phyloP scores from a whole-genome alignment of 2,329 filamentous ascomycete species.

The Exophiala lecanii-corni region DNA sequence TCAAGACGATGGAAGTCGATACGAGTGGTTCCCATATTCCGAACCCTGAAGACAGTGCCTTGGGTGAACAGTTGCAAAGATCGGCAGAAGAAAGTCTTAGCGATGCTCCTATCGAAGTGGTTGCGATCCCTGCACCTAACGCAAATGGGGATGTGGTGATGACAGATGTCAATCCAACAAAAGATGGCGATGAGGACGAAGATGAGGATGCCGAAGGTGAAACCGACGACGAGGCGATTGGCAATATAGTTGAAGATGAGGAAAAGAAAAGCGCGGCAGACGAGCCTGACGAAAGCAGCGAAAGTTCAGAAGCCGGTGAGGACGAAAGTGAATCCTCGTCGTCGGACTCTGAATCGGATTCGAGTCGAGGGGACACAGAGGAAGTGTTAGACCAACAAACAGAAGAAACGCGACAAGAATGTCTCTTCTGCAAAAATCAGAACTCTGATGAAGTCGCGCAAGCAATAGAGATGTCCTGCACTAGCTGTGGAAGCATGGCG shows the following conservation, averaged over 20 bases:
- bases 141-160: conserved; percentile 12
- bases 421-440: conserved; percentile 76
- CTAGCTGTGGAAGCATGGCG: conserved; percentile 75
- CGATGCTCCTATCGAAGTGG: conserved; percentile 9
- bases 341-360: conserved; percentile 10
- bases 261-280: conserved; percentile 25
- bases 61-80: conserved; percentile 21
- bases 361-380: conserved; percentile 22
- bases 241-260: conserved; percentile 1
- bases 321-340: conserved; percentile 8
- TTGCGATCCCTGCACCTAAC: conserved; percentile 2
- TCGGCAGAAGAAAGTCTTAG: conserved; percentile 18
- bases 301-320: conserved; percentile 4
- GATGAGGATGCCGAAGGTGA: conserved; percentile 38
- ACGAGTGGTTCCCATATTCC: conserved; percentile 4
- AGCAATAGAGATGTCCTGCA: conserved; percentile 70
- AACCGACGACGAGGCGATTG: conserved; percentile 15
- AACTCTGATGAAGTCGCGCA: conserved; percentile 66
- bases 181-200: conserved; percentile 1
- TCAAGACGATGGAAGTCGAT: background rate
- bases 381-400: conserved; percentile 15
- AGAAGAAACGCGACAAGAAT: conserved; percentile 12
- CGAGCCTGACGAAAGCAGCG: conserved; percentile 28
- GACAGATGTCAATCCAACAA: conserved; percentile 6
- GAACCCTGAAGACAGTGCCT: conserved; percentile 16